Conservation (phyloP, 352 stramenopile species). For the Aphanomyces invadans region DNA sequence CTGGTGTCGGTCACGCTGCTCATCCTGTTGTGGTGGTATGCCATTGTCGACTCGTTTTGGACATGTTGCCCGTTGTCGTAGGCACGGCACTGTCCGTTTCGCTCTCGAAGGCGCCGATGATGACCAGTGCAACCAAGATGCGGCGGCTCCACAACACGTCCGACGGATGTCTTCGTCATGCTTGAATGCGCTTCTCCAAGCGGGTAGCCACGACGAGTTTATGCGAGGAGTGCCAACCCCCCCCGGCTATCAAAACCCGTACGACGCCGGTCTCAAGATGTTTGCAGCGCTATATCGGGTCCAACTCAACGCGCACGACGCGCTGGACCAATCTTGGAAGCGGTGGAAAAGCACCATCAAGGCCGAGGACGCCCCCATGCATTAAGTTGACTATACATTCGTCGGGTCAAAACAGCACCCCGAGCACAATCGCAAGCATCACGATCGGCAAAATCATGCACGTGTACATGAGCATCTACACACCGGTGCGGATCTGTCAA, state of each 20-base stretch:
- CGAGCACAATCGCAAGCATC: neutral
- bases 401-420: neutral
- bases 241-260: constrained; percentile 4
- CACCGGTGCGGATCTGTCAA: neutral
- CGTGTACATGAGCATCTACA: neutral
- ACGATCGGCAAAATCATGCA: constrained; percentile 1
- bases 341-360: neutral
- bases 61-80: too few relatives aligned
- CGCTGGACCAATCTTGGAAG: neutral
- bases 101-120: neutral
- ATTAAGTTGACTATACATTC: too few relatives aligned
- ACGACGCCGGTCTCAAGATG: constrained; percentile 3
- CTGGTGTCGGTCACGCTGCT: neutral
- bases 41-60: neutral
- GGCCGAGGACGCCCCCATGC: neutral
- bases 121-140: neutral
- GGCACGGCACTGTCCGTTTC: neutral
- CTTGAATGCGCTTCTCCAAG: neutral
- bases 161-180: neutral
- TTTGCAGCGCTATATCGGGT: neutral
- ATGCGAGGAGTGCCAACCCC: neutral
- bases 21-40: neutral
- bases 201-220: neutral
- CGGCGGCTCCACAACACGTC: neutral
- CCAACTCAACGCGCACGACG: neutral